phyloP scores from a whole-genome alignment of 2,329 filamentous ascomycete species.

The Neonectria hederae region DNA sequence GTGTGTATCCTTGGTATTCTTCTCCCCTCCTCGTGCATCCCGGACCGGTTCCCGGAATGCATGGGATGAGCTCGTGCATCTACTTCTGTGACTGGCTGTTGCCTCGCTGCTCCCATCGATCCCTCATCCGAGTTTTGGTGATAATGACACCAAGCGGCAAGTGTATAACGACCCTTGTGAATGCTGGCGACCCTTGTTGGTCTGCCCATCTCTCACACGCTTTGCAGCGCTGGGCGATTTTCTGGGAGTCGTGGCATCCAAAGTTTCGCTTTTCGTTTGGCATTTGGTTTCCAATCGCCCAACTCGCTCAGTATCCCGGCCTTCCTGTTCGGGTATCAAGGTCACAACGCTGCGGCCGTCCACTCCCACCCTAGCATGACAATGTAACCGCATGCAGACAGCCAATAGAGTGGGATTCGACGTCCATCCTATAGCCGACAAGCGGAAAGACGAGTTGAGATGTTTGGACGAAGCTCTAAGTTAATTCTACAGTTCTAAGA shows the following conservation, averaged over 20 bases:
- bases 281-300: background rate
- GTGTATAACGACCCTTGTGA: background rate
- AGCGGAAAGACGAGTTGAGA: background rate
- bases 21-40: conserved; percentile 6
- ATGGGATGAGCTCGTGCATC: conserved; percentile 17
- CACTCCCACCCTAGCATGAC: background rate
- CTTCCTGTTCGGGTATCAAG: conserved; percentile 22
- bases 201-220: conserved; percentile 13
- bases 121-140: conserved; percentile 12
- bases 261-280: conserved; percentile 9
- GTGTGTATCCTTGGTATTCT: background rate
- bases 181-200: background rate
- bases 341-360: conserved; percentile 1
- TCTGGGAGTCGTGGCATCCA: background rate
- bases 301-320: conserved; percentile 5
- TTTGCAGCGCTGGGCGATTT: background rate
- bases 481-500: conserved; percentile 2
- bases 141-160: conserved; percentile 1
- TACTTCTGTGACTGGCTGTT: conserved; percentile 10
- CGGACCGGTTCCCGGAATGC: conserved; percentile 15
- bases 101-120: background rate
- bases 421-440: background rate
- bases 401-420: conserved; percentile 12
- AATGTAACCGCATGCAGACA: conserved; percentile 11
- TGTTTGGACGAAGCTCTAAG: background rate